Evolutionary conservation across 2,329 filamentous ascomycete genomes (phyloP).

Genomic region (Alternaria alternata): DNA sequence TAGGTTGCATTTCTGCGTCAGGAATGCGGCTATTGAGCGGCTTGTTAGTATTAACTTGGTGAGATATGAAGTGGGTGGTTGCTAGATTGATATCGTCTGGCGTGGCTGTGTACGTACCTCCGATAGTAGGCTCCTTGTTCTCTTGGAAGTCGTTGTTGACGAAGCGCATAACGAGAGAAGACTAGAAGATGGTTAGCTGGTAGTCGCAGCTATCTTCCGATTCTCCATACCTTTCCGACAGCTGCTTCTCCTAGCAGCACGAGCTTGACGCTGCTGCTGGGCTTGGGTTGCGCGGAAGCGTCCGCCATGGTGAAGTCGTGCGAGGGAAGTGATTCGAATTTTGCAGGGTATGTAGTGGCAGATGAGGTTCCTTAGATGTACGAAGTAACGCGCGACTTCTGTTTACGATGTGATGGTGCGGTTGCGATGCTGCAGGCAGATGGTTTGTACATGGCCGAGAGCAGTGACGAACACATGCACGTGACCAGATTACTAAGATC

Average conservation of each 20-base stretch:
- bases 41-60: constrained; percentile 5
- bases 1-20: constrained; percentile 98
- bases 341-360: background rate
- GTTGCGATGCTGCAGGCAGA: constrained; percentile 24
- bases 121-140: constrained; percentile 99
- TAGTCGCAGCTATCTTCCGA: background rate
- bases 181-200: constrained; percentile 61
- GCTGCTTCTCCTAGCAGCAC: constrained; percentile 97
- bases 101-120: constrained; percentile 68
- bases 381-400: background rate
- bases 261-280: constrained; percentile 99
- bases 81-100: background rate
- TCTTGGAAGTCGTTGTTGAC: constrained; percentile 99
- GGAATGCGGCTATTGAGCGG: constrained; percentile 77
- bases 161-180: constrained; percentile 95
- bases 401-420: constrained; percentile 11
- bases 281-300: constrained; percentile 76
- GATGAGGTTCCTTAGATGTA: background rate
- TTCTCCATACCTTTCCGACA: constrained; percentile 85
- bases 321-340: constrained; percentile 7
- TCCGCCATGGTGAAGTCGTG: constrained; percentile 69
- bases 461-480: constrained; percentile 28
- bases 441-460: constrained; percentile 19
- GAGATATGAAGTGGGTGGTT: background rate
- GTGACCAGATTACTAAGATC: constrained; percentile 22